Percentiles rank a stretch among this genome's conserved stretches.
Conservation (phyloP, 495 filamentous ascomycete species). For the Penicillium subrubescens region DNA sequence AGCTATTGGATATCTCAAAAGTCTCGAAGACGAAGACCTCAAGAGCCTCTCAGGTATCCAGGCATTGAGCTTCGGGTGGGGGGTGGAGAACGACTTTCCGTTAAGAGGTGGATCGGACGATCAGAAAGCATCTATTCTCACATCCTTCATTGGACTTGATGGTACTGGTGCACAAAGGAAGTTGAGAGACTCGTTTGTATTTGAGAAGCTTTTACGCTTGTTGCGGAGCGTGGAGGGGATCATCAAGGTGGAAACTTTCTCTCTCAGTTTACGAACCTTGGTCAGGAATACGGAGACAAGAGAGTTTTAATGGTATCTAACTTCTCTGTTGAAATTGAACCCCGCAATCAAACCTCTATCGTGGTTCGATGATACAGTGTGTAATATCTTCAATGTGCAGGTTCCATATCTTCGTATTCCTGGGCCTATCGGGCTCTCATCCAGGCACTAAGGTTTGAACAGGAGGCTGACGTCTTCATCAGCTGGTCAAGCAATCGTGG, state of each 20-base stretch:
- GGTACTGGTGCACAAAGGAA: neutral
- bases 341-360: neutral
- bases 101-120: neutral
- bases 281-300: neutral
- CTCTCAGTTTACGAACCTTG: neutral
- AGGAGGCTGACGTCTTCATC: neutral
- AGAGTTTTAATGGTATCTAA: neutral
- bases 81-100: constrained; percentile 2
- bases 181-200: neutral
- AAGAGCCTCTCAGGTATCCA: no score
- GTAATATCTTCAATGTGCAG: no score
- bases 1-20: neutral
- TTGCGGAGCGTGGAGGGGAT: neutral
- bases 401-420: no score
- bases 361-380: neutral
- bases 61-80: constrained; percentile 1
- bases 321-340: neutral
- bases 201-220: neutral
- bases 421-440: no score
- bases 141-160: neutral
- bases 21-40: neutral
- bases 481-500: neutral
- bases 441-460: no score
- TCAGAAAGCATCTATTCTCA: constrained; percentile 1
- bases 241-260: neutral